Conservation (phyloP, 2,329 filamentous ascomycete species). For the Dothiorella sarmentorum region DNA sequence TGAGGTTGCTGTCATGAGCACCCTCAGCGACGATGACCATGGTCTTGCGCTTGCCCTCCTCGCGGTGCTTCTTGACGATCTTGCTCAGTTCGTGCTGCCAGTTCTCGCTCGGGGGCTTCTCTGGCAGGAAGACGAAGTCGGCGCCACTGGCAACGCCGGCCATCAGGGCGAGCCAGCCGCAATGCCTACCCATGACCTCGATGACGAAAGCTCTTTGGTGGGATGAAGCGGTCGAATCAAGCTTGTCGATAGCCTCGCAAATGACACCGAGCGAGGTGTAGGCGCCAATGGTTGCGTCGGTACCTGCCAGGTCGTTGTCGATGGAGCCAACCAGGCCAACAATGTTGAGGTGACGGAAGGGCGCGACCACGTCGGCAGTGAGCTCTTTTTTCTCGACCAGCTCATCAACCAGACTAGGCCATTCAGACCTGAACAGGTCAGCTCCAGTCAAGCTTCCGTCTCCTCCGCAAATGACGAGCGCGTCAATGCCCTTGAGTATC, state of each 20-base stretch:
- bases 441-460: constrained; percentile 95
- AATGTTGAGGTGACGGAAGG: constrained; percentile 87
- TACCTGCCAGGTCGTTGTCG: constrained; percentile 96
- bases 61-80: constrained; percentile 77
- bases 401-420: constrained; percentile 83
- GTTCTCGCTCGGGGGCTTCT: constrained; percentile 80
- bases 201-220: constrained; percentile 97
- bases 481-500: constrained; percentile 88
- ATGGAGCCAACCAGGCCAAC: constrained; percentile 95
- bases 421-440: constrained; percentile 87
- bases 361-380: constrained; percentile 64
- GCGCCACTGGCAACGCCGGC: constrained; percentile 91
- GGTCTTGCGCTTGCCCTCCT: constrained; percentile 89
- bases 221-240: constrained; percentile 90
- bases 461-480: constrained; percentile 93
- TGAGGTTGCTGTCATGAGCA: constrained; percentile 78
- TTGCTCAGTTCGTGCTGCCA: constrained; percentile 87
- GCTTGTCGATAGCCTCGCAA: constrained; percentile 93
- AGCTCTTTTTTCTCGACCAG: constrained; percentile 73
- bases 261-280: constrained; percentile 92
- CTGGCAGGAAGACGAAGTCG: constrained; percentile 95
- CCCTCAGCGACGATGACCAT: constrained; percentile 98
- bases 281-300: constrained; percentile 94
- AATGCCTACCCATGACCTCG: constrained; percentile 97
- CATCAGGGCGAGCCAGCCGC: constrained; percentile 96